Evolutionary conservation across 2,329 filamentous ascomycete species (phyloP).

Genomic region (Trichoderma atroviride): DNA sequence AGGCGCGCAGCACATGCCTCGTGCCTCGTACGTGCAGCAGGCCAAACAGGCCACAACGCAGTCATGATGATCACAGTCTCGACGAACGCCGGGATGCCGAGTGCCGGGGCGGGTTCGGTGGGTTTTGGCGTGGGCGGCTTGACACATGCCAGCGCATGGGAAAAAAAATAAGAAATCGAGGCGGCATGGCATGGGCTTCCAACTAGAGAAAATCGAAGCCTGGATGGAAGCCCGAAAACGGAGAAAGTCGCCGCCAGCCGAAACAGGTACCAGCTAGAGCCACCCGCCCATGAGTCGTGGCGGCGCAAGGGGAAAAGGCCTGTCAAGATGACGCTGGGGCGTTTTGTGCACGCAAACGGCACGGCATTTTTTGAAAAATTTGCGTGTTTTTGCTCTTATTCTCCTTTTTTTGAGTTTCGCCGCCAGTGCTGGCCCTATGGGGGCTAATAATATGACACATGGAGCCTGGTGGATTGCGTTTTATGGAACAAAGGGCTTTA

Average conservation of each 20-base stretch:
- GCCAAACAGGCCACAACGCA: conserved; percentile 1
- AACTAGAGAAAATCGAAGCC: conserved; percentile 10
- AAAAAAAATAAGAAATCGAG: neutral
- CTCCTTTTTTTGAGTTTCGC: neutral
- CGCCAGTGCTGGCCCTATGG: neutral
- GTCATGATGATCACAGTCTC: conserved; percentile 7
- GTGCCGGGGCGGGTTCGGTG: conserved; percentile 1
- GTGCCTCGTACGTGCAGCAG: neutral
- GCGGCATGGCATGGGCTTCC: neutral
- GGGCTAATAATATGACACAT: neutral
- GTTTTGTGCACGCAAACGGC: conserved; percentile 1
- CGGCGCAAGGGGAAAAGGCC: conserved; percentile 9
- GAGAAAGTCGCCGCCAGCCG: conserved; percentile 1
- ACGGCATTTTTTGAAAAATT: neutral
- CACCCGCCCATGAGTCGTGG: conserved; percentile 21
- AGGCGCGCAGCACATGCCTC: neutral
- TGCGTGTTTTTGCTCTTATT: too few relatives aligned
- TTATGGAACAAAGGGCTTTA: neutral
- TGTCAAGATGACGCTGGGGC: conserved; percentile 21
- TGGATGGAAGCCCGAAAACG: conserved; percentile 26
- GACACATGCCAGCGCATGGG: conserved; percentile 13
- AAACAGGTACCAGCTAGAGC: neutral
- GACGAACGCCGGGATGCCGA: neutral
- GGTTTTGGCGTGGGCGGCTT: neutral
- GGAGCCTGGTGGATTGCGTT: neutral